These are phyloP conservation scores for Cymbidium sinense DNA, from an alignment of 106 monocot genomes.

Conservation along the genomic window DNA sequence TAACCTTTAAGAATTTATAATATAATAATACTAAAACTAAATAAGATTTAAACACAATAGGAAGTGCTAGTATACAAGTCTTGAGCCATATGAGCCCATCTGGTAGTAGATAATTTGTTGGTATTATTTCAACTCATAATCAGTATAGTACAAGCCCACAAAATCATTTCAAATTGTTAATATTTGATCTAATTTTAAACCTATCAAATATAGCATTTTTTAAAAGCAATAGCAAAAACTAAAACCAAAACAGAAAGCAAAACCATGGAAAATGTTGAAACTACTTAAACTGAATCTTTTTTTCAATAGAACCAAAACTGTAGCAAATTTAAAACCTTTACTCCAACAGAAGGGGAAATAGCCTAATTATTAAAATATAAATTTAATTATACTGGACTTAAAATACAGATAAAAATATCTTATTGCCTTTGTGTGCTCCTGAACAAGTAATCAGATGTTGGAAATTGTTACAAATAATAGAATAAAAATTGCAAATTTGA, in stretches of 20 bases:
- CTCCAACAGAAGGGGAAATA: background rate
- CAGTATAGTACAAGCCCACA: background rate
- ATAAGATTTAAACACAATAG: background rate
- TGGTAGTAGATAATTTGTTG: background rate
- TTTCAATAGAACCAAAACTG: background rate
- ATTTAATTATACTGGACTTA: background rate
- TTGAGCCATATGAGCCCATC: background rate
- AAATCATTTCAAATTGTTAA: background rate
- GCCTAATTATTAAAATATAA: background rate
- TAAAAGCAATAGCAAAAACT: background rate
- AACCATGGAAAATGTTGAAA: background rate
- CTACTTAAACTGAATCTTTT: background rate
- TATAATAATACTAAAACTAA: background rate
- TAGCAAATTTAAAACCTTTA: too few relatives aligned
- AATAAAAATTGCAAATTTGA: background rate
- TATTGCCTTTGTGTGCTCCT: background rate
- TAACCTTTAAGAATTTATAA: background rate
- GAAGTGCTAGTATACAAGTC: background rate
- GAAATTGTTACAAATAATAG: slow-evolving; percentile 5
- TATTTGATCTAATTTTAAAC: background rate
- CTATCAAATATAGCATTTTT: background rate
- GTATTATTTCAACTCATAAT: background rate
- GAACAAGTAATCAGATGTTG: background rate
- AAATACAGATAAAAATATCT: background rate
- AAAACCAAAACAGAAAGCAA: background rate